phyloP scores from a whole-genome alignment of 1,139 yeast species.

The Oligophagozyma castellii region DNA sequence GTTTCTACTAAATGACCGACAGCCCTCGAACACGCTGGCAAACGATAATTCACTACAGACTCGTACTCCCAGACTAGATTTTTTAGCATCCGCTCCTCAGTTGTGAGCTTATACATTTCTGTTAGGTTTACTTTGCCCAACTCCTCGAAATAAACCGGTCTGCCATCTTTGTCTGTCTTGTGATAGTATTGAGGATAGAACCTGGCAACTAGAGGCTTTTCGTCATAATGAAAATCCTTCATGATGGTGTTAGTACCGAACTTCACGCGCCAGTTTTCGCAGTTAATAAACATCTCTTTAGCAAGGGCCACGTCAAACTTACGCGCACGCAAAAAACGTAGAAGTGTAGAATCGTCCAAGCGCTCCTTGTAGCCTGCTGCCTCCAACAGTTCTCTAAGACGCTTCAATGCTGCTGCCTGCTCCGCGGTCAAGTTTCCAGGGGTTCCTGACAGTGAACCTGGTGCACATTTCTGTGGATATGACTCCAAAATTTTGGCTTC shows the following conservation, averaged over 20 bases:
- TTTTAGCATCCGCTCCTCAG: slow-evolving; percentile 91
- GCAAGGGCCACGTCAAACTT: slow-evolving; percentile 78
- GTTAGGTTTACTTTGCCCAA: slow-evolving; percentile 79
- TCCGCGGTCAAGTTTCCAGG: slow-evolving; percentile 67
- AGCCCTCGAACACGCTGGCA: slow-evolving; percentile 90
- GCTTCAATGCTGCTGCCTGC: slow-evolving; percentile 47
- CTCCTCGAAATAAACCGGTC: slow-evolving; percentile 91
- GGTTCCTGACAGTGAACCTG: slow-evolving; percentile 57
- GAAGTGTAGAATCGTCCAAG: slow-evolving; percentile 76
- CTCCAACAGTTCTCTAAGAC: slow-evolving; percentile 43
- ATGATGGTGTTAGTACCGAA: slow-evolving; percentile 80
- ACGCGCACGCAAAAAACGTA: slow-evolving; percentile 89
- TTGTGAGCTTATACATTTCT: slow-evolving; percentile 86
- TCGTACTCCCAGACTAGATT: slow-evolving; percentile 97
- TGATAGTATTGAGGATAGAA: slow-evolving; percentile 95
- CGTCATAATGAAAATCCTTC: slow-evolving; percentile 76
- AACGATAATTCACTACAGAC: slow-evolving; percentile 65
- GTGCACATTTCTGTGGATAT: slow-evolving; percentile 58
- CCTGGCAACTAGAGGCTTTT: slow-evolving; percentile 79
- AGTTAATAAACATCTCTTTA: slow-evolving; percentile 65
- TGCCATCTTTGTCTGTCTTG: slow-evolving; percentile 91
- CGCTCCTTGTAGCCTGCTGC: slow-evolving; percentile 60
- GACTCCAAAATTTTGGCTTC: slow-evolving; percentile 28
- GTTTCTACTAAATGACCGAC: slow-evolving; percentile 75
- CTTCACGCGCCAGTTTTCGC: slow-evolving; percentile 86